A percentile compares a stretch with the other conserved stretches of the same genome.
Evolutionary conservation across 495 filamentous ascomycete genomes (phyloP).

Genomic region (Aspergillus wentii): DNA sequence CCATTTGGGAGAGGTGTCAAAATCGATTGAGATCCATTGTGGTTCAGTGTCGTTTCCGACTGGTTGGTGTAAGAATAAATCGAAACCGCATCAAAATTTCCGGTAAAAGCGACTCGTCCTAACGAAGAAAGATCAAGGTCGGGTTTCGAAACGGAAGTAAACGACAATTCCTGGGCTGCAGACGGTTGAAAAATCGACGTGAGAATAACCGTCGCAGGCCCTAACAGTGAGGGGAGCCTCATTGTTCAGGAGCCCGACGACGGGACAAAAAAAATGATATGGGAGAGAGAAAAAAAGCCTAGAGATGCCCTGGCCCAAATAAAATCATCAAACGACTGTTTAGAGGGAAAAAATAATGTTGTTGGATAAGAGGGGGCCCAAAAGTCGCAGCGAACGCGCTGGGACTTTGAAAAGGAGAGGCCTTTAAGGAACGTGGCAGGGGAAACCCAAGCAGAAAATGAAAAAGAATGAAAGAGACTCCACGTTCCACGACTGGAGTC

Average conservation of each 20-base stretch:
- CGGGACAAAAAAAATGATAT: slow-evolving; percentile 16
- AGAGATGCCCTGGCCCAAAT: too few species aligned
- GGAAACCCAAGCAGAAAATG: slow-evolving; percentile 20
- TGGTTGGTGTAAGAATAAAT: slow-evolving; percentile 83
- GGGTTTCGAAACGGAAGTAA: slow-evolving; percentile 65
- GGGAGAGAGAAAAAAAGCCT: too few species aligned
- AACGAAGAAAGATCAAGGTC: slow-evolving; percentile 78
- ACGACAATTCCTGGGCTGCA: slow-evolving; percentile 58
- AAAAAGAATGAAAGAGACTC: slow-evolving; percentile 8
- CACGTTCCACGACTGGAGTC: slow-evolving; percentile 1
- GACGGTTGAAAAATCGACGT: slow-evolving; percentile 34
- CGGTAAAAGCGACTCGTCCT: slow-evolving; percentile 80
- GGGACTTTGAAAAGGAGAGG: slow-evolving; percentile 33
- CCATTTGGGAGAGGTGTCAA: slow-evolving; percentile 83
- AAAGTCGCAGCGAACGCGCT: too few species aligned
- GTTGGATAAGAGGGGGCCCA: too few species aligned
- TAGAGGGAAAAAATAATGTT: too few species aligned
- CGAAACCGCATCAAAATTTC: slow-evolving; percentile 88
- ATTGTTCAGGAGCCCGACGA: slow-evolving; percentile 47
- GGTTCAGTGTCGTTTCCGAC: slow-evolving; percentile 56
- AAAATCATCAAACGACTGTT: too few species aligned
- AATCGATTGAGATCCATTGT: slow-evolving; percentile 76
- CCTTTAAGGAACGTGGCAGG: slow-evolving; percentile 25
- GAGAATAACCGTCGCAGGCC: slow-evolving; percentile 45
- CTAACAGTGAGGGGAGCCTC: slow-evolving; percentile 54